A percentile compares a stretch with the other conserved stretches of the same genome.
These are phyloP conservation scores for Cladophialophora yegresii DNA, from an alignment of 2,329 filamentous ascomycete species.

Conservation along the genomic window DNA sequence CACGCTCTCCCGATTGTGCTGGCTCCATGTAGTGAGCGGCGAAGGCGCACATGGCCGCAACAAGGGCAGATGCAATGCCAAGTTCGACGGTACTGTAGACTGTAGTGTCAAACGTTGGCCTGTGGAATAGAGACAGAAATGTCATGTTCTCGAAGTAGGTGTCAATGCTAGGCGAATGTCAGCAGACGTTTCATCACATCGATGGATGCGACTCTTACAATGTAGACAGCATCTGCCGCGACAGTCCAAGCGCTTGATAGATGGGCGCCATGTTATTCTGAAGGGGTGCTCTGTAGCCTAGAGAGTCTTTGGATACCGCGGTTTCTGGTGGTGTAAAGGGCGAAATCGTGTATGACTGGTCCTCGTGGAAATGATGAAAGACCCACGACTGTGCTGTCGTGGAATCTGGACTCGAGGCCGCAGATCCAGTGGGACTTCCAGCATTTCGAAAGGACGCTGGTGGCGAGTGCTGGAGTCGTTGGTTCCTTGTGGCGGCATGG, in stretches of 20 bases:
- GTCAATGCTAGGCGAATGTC: not conserved
- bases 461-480: not conserved
- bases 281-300: not conserved
- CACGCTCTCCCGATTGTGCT: not conserved
- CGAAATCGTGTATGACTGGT: constrained; percentile 17
- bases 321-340: not conserved
- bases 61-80: not conserved
- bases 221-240: constrained; percentile 1
- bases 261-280: constrained; percentile 4
- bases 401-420: constrained; percentile 9
- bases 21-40: constrained; percentile 9
- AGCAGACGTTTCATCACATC: not conserved
- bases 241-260: constrained; percentile 1
- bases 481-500: not conserved
- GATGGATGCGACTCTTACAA: not conserved
- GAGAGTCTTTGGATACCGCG: not conserved
- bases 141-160: constrained; percentile 14
- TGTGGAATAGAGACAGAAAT: constrained; percentile 15
- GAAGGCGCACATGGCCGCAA: constrained; percentile 11
- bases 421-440: not conserved
- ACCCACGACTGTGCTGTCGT: constrained; percentile 15
- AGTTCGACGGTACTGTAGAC: constrained; percentile 4
- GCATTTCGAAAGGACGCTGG: not conserved
- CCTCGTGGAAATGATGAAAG: constrained; percentile 17
- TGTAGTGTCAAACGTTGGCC: constrained; percentile 6